Base-by-base conservation (phyloP, 2,329 filamentous ascomycete genomes). In the Aspergillus quadricinctus region DNA sequence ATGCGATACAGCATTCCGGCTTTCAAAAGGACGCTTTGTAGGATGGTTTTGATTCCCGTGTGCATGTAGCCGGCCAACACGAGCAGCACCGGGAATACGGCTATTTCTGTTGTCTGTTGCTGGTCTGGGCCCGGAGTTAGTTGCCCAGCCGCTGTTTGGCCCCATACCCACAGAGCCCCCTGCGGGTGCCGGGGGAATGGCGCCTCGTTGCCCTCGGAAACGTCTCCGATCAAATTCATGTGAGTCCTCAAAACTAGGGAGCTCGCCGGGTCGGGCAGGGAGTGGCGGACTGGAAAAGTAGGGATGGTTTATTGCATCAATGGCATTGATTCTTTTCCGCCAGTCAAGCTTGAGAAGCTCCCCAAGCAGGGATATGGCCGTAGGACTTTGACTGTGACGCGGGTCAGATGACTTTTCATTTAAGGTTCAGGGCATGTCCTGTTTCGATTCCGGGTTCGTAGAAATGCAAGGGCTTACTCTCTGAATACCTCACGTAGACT, bases 191-290 rank as follows among this genome's bases (percentile, higher is more conserved):
- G 94, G 93, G 3, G 93, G 93, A 10, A 93, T 81, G 23, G 87
- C 88, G 23, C 88, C 88, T 68, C 90, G 90, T 67, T 94, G 88
- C 57, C 92, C 89, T 63, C 95, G 88, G 65, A 92, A 93, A 74
- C 93, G 95, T 71, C 92, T 86, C 51, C 93, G 85, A 71, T 99
- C 94, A n/a, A 97, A 80, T 73, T 99, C 94, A 74, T 99, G 94
- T 48, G 92, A 96, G 67, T 97, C 93, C 69, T 96, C 90, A 68
- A 96, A 97, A 17, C 79, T 83, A 2, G 94, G 94, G n/a, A 99
- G 83, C 51, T 97, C 92, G 61, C 88, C 87, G 1, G 94, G 91
- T 54, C 84, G 83, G 41, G 92, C 86, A 8, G 94, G 94, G 4
- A 88, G 79, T 3, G 94, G 94, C 1, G 83, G 75, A 55, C 84